Base-by-base conservation (phyloP, 768 basidiomycete genomes). In the Termitomyces sp. region DNA sequence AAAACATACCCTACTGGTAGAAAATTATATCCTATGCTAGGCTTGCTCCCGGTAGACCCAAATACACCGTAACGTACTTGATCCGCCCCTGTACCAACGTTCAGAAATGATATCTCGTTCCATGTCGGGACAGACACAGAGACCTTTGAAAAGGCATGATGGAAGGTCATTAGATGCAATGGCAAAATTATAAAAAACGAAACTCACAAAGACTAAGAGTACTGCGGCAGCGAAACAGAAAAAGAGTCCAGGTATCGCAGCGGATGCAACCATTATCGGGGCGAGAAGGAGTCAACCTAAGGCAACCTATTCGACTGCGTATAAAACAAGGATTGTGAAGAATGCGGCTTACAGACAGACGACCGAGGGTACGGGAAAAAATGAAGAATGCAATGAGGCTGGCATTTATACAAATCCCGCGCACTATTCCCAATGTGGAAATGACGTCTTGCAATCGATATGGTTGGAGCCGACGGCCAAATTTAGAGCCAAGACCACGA, bases 121-220 rank as follows among this genome's bases (percentile, higher is more conserved):
- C 90, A 93, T 62, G 85, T 89, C 46, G 91, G 90, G 49, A 81
- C 71, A 16, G 88, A 86, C 21, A 92, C 82, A 29, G 84, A 90
- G 3, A 83, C 86, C 86, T 87, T 17, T 8, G 8, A 1, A 19
- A 51, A 35, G 17, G 2, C 19, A 31, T 38, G 9, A 8, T 16
- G 12, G 3, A 19, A 54, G 29, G 17, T 10, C 8, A 21, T 44
- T 16, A 54, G 34, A 27, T 16, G 17, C 5, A 35, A 12, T 5
- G n/a, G 32, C 32, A 43, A 43, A 77, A 84, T 35, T 71, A 5
- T 25, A 11, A 12, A 4, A 6, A 16, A 21, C 16, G 10, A 31
- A 27, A 44, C 57, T 32, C 27, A 89, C 89, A 62, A 89, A 82
- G 62, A 87, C 72, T 41, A 92, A 82, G 25, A 90, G 76, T 7